Conservation (phyloP, 257 asterid genomes). For the Nicotiana undulata region DNA sequence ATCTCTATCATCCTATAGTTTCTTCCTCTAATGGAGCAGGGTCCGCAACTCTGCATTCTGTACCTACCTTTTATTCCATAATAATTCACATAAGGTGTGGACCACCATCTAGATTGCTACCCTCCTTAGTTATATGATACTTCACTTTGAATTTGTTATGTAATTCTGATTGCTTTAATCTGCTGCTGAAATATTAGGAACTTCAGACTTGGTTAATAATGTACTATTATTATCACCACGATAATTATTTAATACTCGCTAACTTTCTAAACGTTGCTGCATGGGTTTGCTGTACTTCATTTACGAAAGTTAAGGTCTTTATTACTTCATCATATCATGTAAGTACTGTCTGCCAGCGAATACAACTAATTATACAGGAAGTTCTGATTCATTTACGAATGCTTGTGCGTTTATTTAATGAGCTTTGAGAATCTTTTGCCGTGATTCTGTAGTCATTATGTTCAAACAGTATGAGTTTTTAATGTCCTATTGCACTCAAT, state of each 20-base stretch:
- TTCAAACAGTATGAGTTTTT: neutral
- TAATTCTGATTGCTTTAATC: neutral
- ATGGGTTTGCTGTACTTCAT: neutral
- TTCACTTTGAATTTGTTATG: neutral
- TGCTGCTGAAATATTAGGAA: neutral
- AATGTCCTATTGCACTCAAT: neutral
- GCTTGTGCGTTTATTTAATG: neutral
- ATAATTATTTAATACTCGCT: neutral
- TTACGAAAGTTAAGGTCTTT: neutral
- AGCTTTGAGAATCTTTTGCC: neutral
- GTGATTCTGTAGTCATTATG: neutral
- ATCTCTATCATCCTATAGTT: slow-evolving; percentile 58
- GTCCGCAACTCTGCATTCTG: slow-evolving; percentile 39
- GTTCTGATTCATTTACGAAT: neutral
- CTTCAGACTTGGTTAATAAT: neutral
- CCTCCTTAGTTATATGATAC: slow-evolving; percentile 12
- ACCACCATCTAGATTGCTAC: slow-evolving; percentile 46
- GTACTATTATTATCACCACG: neutral
- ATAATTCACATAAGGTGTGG: slow-evolving; percentile 46
- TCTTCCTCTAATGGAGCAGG: slow-evolving; percentile 40
- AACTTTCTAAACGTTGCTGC: neutral
- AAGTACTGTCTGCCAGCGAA: neutral
- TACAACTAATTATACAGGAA: neutral
- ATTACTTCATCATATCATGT: neutral
- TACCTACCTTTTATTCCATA: slow-evolving; percentile 44